Evolutionary conservation across 371 early-diverging fungal species (phyloP), one percentile per base, ranked within the genome.

Genomic region (Mortierella sp.): DNA sequence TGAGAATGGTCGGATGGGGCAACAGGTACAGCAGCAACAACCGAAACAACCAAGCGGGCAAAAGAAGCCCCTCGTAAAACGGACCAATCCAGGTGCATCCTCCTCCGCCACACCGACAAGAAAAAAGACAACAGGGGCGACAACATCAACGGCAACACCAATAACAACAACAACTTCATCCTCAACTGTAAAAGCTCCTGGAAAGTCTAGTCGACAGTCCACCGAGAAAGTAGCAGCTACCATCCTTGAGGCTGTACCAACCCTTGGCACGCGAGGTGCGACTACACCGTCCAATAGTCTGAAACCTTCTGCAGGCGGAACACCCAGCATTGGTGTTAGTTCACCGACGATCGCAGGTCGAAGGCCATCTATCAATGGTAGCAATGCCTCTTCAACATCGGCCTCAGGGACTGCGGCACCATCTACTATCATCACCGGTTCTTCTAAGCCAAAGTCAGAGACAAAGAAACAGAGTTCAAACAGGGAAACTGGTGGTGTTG

Each of bases 1-100:
- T 19, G 82, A 80, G 28, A 80, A 70, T 64, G 80, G 72, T n/a
- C 48, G 66, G 60, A 66, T 57, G 63, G 47, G 60, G 25, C 30
- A 74, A 23, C 50, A 43, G 48, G 21, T 23, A 66, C 53, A 58
- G 23, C 18, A 58, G 57, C 52, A 57, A n/a, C 29, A 53, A 21
- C n/a, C 64, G 53, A 71, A 67, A 25, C 77, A 70, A n/a, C 55
- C 77, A 43, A 26, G 23, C 14, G 55, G 68, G 7, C 68, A 67
- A 53, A 76, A 76, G 61, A 77, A 66, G 57, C 37, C 37, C 9
- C 37, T 37, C 9, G 37, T 37, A 37, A 37, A 37, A 37, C 37
- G 37, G 9, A 37, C 37, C 37, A 37, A 37, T 9, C 37, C 37
- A 37, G 9, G 9, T 37, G 9, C 37, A 9, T 37, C 37, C 37